Percentiles rank a stretch among this genome's conserved stretches.
phyloP scores from a whole-genome alignment of 257 asterid genomes.

The Buddleja alternifolia region DNA sequence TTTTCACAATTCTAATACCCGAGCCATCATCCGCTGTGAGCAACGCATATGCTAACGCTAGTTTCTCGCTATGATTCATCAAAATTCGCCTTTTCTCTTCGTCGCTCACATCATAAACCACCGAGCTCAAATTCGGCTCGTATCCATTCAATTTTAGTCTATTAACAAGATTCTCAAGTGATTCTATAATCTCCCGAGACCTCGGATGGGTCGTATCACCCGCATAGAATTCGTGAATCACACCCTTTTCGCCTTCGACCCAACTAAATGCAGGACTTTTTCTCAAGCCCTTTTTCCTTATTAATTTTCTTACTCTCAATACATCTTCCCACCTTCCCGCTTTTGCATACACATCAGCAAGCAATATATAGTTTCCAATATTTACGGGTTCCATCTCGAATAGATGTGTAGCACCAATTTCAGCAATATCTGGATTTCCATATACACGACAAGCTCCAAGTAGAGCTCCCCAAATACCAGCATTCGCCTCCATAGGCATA shows the following conservation, averaged over 20 bases:
- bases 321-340: conserved; percentile 81
- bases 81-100: conserved; percentile 65
- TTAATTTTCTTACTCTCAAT: conserved; percentile 48
- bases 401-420: conserved; percentile 61
- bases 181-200: conserved; percentile 45
- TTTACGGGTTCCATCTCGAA: conserved; percentile 71
- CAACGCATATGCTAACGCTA: conserved; percentile 67
- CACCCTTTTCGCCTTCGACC: conserved; percentile 79
- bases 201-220: conserved; percentile 65
- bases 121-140: conserved; percentile 53
- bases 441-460: conserved; percentile 71
- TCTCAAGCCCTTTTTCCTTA: conserved; percentile 52
- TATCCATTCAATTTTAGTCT: conserved; percentile 56
- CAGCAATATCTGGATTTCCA: conserved; percentile 68
- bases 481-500: conserved; percentile 73
- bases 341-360: conserved; percentile 68
- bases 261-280: conserved; percentile 72
- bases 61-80: conserved; percentile 77
- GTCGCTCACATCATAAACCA: conserved; percentile 60
- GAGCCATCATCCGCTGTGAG: conserved; percentile 36
- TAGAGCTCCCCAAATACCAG: conserved; percentile 87
- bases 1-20: conserved; percentile 69
- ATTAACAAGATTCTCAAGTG: conserved; percentile 39
- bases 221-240: conserved; percentile 66
- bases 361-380: conserved; percentile 73